Evolutionary conservation across 2,329 filamentous ascomycete genomes (phyloP), one percentile per base, ranked within the genome.

Genomic region (Cladosporium sp.): DNA sequence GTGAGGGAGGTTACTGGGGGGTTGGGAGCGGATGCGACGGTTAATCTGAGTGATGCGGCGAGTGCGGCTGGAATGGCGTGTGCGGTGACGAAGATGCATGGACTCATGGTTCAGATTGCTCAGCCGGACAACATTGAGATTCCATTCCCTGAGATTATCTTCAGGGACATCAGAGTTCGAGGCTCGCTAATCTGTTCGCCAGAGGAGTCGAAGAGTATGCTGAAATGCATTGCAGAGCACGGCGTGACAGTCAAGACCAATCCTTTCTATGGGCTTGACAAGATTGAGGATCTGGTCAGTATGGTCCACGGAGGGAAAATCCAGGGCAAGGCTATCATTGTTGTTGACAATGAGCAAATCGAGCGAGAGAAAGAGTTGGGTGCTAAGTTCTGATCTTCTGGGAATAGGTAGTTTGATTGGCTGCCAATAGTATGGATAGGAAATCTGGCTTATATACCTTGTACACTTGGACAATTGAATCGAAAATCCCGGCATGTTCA

Each of bases 1-100:
- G 81, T 86, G 2, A 78, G 81, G 46, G 76, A 74, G 11, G 78
- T 80, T 0, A 88, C 85, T 0, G 79, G 78, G 11, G 82, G 81
- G 0, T 66, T 75, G 10, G 84, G 86, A 0, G 85, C 80, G 0
- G 81, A 86, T 64, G 82, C 82, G 1, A 82, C 85, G 0, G 73
- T 89, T 14, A 83, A 83, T 57, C 72, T 88, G 0, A 80, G 80
- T n/a, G 85, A 88, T 67, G 82, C 83, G 21, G 72, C 77, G 1
- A 75, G 75, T 0, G 82, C 86, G 2, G 81, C 84, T 48, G 84
- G 79, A 5, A 73, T 82, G 25, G 82, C 80, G 0, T 85, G 83
- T 61, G 85, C 85, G 0, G 76, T 87, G 0, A 89, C 86, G 0
- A 83, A 80, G 70, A 87, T 84, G 80, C 86, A 89, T 70, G 86